Base-by-base conservation (phyloP, 116 monocot genomes). In the Papilionanthe hybrid region DNA sequence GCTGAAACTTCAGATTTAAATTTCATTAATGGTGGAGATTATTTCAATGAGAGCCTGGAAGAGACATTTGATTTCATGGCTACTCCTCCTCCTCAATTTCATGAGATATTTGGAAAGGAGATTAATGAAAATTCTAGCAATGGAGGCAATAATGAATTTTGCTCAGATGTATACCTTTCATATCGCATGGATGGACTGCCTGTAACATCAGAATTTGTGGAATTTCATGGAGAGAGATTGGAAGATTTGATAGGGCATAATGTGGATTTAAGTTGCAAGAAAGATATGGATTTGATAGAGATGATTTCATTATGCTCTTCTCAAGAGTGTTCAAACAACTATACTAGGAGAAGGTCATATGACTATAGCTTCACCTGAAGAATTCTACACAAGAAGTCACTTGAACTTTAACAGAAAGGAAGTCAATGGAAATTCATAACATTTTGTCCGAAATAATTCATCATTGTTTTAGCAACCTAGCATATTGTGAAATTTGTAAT, bases 251-350 rank as follows among this genome's bases (percentile, higher is more conserved):
- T 53, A 17, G 22, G 56, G 23, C 17, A 75, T 44, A 28, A 66
- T 0, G 4, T 32, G 43, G 49, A 72, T 30, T 74, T 42, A 15
- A 37, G 29, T 25, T 65, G 75, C 22, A 87, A 81, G 55, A 80
- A 82, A 28, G 90, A 90, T 43, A 83, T 90, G 87, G 87, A 90
- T 73, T 76, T 90, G 65, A 77, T 87, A 7, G 85, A 90, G 90
- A 87, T 90, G 87, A 29, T 90, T n/a, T 78, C 82, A 20, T 81
- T 74, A 68, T 69, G 11, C 37, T 37, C 69, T 69, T 37, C 37
- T 37, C 69, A 32, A 5, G 32, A 37, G 28, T 28, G 13, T 69
- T 37, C 65, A 27, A 25, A 9, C 25, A 65, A 10, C 25, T 65
- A 65, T 65, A 25, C 10, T 27, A 1, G 25, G 7, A 65, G 22